Evolutionary conservation across 148 eudicot species (phyloP).

Genomic region (Nepenthes mirabilis): DNA sequence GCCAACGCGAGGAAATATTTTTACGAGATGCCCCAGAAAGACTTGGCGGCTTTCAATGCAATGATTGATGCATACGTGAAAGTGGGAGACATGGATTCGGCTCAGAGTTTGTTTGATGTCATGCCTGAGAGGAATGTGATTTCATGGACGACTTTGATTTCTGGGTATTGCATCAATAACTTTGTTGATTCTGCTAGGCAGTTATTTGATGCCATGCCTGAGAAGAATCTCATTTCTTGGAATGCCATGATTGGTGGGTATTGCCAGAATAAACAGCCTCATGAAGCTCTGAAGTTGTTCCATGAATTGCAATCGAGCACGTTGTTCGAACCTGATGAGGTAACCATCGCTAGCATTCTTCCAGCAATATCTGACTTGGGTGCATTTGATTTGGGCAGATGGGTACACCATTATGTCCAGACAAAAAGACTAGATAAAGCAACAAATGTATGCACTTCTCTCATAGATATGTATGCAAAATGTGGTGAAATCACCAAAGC

Average conservation of each 20-base stretch:
- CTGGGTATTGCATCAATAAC: constrained; percentile 48
- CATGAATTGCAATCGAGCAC: constrained; percentile 32
- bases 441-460: constrained; percentile 53
- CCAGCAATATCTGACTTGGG: constrained; percentile 84
- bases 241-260: constrained; percentile 75
- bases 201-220: constrained; percentile 58
- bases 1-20: constrained; percentile 32
- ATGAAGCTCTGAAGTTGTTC: constrained; percentile 52
- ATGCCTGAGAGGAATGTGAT: constrained; percentile 57
- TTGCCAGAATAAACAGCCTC: constrained; percentile 45
- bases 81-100: constrained; percentile 42
- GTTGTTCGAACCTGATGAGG: constrained; percentile 50
- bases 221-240: constrained; percentile 58
- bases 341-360: constrained; percentile 57
- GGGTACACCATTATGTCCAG: constrained; percentile 56
- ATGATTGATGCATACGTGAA: constrained; percentile 63
- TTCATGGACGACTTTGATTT: constrained; percentile 65
- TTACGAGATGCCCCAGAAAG: constrained; percentile 48
- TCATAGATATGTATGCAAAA: constrained; percentile 80
- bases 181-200: constrained; percentile 34
- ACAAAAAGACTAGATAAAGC: constrained; percentile 40
- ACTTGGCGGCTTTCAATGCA: constrained; percentile 42
- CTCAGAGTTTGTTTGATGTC: constrained; percentile 31
- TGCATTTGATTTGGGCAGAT: constrained; percentile 59
- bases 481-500: constrained; percentile 68